Conservation (phyloP, 2,329 filamentous ascomycete genomes). For the Talaromyces sp. region DNA sequence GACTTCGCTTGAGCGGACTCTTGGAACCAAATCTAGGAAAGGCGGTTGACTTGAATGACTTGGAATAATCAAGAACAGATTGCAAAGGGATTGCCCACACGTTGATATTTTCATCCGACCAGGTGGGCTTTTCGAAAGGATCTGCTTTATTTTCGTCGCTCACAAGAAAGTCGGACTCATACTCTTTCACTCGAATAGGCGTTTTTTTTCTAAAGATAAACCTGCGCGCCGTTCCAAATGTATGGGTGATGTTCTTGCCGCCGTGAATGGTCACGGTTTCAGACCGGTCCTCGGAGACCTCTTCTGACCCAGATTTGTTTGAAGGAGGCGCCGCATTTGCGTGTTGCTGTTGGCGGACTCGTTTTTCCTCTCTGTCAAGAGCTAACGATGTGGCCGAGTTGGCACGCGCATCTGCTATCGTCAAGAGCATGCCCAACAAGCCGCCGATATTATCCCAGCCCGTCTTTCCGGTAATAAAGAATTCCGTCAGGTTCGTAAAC, state of each 20-base stretch:
- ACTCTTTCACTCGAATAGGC: constrained; percentile 67
- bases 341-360: neutral
- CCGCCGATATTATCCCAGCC: constrained; percentile 76
- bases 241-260: constrained; percentile 72
- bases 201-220: constrained; percentile 85
- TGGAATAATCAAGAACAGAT: constrained; percentile 16
- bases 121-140: constrained; percentile 56
- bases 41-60: constrained; percentile 18
- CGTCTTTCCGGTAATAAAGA: constrained; percentile 77
- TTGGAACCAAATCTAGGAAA: constrained; percentile 14
- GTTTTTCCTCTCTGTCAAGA: constrained; percentile 17
- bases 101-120: constrained; percentile 69
- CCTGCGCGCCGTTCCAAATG: constrained; percentile 73
- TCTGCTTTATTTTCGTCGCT: constrained; percentile 16
- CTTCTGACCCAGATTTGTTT: neutral
- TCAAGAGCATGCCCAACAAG: constrained; percentile 78
- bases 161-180: constrained; percentile 34
- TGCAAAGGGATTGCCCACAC: constrained; percentile 75
- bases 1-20: constrained; percentile 43
- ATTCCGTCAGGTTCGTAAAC: constrained; percentile 63
- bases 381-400: constrained; percentile 42
- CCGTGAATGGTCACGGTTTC: constrained; percentile 64
- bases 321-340: neutral
- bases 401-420: constrained; percentile 65
- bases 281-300: neutral